Evolutionary conservation across 495 filamentous ascomycete genomes (phyloP).

Genomic region (Talaromyces borbonicus): DNA sequence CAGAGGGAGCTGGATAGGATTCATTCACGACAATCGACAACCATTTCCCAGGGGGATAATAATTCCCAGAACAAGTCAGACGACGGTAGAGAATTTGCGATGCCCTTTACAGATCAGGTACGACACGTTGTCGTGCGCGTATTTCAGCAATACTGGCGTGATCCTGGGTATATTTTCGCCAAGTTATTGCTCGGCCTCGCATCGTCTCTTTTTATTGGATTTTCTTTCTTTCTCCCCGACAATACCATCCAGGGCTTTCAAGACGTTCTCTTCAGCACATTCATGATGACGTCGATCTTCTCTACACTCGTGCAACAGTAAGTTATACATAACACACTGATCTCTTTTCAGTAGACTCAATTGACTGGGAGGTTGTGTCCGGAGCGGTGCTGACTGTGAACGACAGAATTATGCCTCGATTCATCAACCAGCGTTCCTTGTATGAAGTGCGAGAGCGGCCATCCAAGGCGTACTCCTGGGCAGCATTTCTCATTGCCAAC

Average conservation of each 20-base stretch:
- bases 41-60: slow-evolving; percentile 12
- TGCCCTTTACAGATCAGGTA: slow-evolving; percentile 40
- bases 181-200: slow-evolving; percentile 33
- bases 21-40: slow-evolving; percentile 34
- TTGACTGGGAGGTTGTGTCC: not conserved
- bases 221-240: slow-evolving; percentile 44
- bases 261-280: slow-evolving; percentile 47
- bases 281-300: slow-evolving; percentile 50
- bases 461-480: slow-evolving; percentile 64
- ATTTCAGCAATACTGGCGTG: slow-evolving; percentile 38
- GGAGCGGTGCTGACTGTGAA: not conserved
- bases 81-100: slow-evolving; percentile 34
- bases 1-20: slow-evolving; percentile 56
- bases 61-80: slow-evolving; percentile 5
- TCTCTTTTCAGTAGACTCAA: not conserved
- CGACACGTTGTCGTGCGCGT: slow-evolving; percentile 26
- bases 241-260: slow-evolving; percentile 39
- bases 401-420: slow-evolving; percentile 59
- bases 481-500: slow-evolving; percentile 56
- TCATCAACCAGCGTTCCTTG: slow-evolving; percentile 52
- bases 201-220: slow-evolving; percentile 51
- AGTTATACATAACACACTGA: not conserved
- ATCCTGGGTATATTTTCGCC: slow-evolving; percentile 30
- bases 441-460: slow-evolving; percentile 63
- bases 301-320: slow-evolving; percentile 41